Evolutionary conservation across 768 basidiomycete genomes (phyloP).

Genomic region (Neoboletus magnificus): DNA sequence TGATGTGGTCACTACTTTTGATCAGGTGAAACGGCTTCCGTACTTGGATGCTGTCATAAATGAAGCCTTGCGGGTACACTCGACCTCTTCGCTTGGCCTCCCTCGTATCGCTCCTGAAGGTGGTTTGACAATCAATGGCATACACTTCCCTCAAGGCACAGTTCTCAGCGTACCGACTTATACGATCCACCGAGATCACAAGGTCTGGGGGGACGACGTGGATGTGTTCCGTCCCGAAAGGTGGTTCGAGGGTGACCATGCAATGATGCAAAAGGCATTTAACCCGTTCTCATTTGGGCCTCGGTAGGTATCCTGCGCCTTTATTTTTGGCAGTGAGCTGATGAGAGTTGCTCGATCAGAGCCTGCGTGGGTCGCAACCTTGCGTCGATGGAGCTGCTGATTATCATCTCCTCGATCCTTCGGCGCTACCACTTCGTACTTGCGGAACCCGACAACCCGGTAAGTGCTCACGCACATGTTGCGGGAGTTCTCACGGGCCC

Average conservation of each 20-base stretch:
- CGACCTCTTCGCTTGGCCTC: slow-evolving; percentile 79
- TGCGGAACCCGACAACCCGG: slow-evolving; percentile 53
- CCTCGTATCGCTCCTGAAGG: slow-evolving; percentile 75
- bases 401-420: slow-evolving; percentile 80
- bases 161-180: slow-evolving; percentile 79
- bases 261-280: slow-evolving; percentile 64
- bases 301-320: slow-evolving; percentile 38
- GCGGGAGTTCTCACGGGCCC: slow-evolving; percentile 4
- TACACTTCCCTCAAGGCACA: slow-evolving; percentile 69
- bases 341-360: slow-evolving; percentile 33
- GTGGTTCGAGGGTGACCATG: slow-evolving; percentile 73
- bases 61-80: slow-evolving; percentile 81
- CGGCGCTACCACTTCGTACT: slow-evolving; percentile 74
- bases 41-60: slow-evolving; percentile 88
- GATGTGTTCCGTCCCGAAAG: slow-evolving; percentile 77
- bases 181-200: slow-evolving; percentile 71
- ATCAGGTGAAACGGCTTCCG: slow-evolving; percentile 68
- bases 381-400: slow-evolving; percentile 72
- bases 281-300: slow-evolving; percentile 88
- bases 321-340: neutral
- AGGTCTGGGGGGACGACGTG: slow-evolving; percentile 76
- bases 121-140: slow-evolving; percentile 54
- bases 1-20: slow-evolving; percentile 57
- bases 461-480: slow-evolving; percentile 30
- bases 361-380: slow-evolving; percentile 85